These are phyloP conservation scores for Talaromyces sp. DNA, from an alignment of 2,329 filamentous ascomycete genomes.

Conservation along the genomic window DNA sequence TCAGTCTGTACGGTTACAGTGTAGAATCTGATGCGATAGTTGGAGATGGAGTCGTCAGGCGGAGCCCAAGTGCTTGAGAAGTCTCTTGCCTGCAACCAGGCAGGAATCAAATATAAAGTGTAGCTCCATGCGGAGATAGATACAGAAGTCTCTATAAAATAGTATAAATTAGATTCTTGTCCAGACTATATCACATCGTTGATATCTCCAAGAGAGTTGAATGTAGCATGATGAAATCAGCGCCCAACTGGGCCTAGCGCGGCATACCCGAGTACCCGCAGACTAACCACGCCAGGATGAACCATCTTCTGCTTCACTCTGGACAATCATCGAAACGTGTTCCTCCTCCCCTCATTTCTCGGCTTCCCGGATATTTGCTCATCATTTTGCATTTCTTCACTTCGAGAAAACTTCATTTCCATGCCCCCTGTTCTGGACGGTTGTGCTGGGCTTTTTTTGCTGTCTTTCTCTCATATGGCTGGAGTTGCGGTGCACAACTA, in stretches of 20 bases:
- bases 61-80: neutral
- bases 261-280: constrained; percentile 16
- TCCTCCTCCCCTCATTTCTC: constrained; percentile 10
- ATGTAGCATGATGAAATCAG: constrained; percentile 1
- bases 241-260: constrained; percentile 19
- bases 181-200: neutral
- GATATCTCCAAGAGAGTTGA: neutral
- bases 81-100: neutral
- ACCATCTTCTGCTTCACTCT: constrained; percentile 18
- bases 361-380: neutral
- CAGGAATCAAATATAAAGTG: neutral
- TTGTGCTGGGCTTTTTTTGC: neutral
- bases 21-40: neutral
- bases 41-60: neutral
- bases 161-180: neutral
- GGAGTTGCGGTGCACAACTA: constrained; percentile 2
- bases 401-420: neutral
- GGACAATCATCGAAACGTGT: constrained; percentile 8
- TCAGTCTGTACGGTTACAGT: neutral
- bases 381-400: neutral
- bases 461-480: constrained; percentile 1
- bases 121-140: neutral
- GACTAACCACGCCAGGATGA: constrained; percentile 6
- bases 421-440: neutral
- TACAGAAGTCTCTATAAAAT: neutral